Evolutionary conservation across 768 basidiomycete species (phyloP), one percentile per base, ranked within the genome.

Genomic region (Rhizopogon salebrosus): DNA sequence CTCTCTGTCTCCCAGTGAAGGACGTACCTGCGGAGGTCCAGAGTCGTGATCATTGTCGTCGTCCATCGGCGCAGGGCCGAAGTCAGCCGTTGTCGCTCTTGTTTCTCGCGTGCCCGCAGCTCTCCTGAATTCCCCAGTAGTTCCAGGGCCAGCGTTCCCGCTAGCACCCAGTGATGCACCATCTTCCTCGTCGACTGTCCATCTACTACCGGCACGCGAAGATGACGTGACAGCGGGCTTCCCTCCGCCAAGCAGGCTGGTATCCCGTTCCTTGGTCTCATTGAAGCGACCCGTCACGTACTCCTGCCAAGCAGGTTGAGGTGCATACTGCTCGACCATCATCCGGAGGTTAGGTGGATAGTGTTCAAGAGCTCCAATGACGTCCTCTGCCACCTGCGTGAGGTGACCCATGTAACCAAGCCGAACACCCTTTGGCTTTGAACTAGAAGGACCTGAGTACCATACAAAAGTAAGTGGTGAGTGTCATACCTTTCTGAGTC

Each of bases 331-430:
- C 41, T 80, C 75, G 54, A 97, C 80, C 52, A 76, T 71, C 1
- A 76, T 73, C 23, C 83, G 78, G 22, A 97, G 75, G 27, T 94
- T 92, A 14, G 80, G 75, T 0, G 95, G 92, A 70, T 91, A 94
- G 49, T 89, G 85, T 20, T 92, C 86, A 54, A 98, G 79, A 8
- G 95, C 89, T 52, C 84, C 83, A 64, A 97, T 86, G 18, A 97
- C 85, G 62, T 98, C 95, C 68, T 98, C 97, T 0, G 94, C 87
- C 60, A 99, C 92, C 58, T 98, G 83, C 11, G 89, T 90, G 14
- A 98, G 79, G 67, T 99, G 95, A 0, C 95, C 95, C 95, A 98
- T 98, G 70, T 92, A 95, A 3, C 94, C 95, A 39, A 95, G 68
- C 26, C 95, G 83, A 34, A 88, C 79, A 20, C 87, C 83, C 61